Base-by-base conservation (phyloP, 768 basidiomycete genomes). In the Fomitopsis serialis region DNA sequence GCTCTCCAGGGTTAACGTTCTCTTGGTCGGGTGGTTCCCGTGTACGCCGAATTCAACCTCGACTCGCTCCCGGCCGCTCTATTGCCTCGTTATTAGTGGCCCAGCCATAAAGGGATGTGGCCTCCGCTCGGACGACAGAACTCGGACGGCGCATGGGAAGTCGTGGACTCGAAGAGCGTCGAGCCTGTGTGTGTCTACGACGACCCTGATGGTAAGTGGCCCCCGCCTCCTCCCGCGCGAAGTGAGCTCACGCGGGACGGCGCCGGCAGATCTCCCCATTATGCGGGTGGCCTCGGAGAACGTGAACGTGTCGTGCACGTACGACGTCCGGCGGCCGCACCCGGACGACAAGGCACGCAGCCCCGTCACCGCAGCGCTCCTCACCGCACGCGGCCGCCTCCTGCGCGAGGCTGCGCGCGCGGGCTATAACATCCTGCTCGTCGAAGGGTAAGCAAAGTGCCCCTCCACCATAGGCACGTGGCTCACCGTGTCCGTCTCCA, bases 121-220 rank as follows among this genome's bases (percentile, higher is more conserved):
- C 25, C 36, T 11, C 34, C 32, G 35, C 23, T 27, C 21, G 48
- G 48, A 6, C n/a, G 21, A 34, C 22, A 22, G 2, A 21, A 40
- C 48, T 13, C 22, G 3, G 12, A 36, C 24, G 35, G 13, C 32
- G 79, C 86, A 35, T 91, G 89, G 89, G 89, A 91, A 70, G 87
- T 90, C 40, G 84, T 89, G 25, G 82, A 82, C 54, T 81, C 75
- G 63, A 79, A 78, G 61, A 68, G 72, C 29, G 79, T 91, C 46
- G 78, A 82, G 44, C 82, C 88, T 23, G 78, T 89, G 13, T 73
- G 78, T 17, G 80, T 78, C 67, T 86, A 81, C 66, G 77, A 80
- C 57, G 81, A 81, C 23, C 69, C 72, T 49, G 79, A 85, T 57
- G 82, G 82, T 82, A 54, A 45, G 75, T 63, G 43, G 54, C 32